Base-by-base conservation (phyloP, 2,329 filamentous ascomycete genomes). In the Stachybotrys elegans region DNA sequence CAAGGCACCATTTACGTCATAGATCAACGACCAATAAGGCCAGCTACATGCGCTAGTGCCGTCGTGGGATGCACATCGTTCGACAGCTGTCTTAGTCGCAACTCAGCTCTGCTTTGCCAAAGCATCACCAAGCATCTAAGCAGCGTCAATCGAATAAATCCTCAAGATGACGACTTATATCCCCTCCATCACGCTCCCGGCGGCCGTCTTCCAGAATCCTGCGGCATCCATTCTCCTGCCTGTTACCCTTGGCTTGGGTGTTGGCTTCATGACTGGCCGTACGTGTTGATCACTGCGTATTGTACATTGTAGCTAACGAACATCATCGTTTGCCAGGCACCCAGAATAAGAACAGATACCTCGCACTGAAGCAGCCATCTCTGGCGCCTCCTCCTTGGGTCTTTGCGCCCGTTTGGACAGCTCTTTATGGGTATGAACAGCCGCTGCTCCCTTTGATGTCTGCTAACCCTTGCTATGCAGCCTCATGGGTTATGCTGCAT, bases 401-500 rank as follows among this genome's bases (percentile, higher is more conserved):
- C 46, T 86, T 85, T 52, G 81, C 78, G 2, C 82, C 82, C 3
- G 76, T 76, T 20, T 86, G 82, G 82, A 84, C 79, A 4, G 45
- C 75, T 25, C 74, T 85, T n/a, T 86, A 86, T 57, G 80, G 76
- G 69, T 70, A 52, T 43, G 53, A 17, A 27, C 17, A 39, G 43
- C 27, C 46, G n/a, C n/a, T n/a, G n/a, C n/a, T n/a, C n/a, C n/a
- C n/a, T n/a, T n/a, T n/a, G n/a, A n/a, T n/a, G n/a, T n/a, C n/a
- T 11, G 6, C 2, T 16, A 23, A 44, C 22, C 11, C 23, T 27
- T 22, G 3, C 3, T 19, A 31, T 16, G 27, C 34, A 72, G 69
- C 2, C 63, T 86, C 17, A 96, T 95, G 88, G 92, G 92, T 47
- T 96, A 93, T 65, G 85, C 88, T 19, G 84, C 89, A 27, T 84